Evolutionary conservation across 345 rosid species (phyloP).

Genomic region (Citrus sp.): DNA sequence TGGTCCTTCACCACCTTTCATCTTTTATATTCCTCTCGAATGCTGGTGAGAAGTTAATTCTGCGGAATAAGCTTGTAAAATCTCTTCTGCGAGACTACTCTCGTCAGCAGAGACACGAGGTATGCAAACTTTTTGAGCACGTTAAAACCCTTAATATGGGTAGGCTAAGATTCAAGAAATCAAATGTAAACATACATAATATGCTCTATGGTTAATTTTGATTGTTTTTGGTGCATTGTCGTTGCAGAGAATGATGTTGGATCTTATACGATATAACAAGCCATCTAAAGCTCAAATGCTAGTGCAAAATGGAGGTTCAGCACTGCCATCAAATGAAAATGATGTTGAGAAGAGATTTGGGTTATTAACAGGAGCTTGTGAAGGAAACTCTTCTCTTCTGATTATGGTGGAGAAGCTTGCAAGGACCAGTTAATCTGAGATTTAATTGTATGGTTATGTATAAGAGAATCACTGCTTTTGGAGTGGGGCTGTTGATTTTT

Average conservation of each 20-base stretch:
- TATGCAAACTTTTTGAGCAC: conserved; percentile 24
- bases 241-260: conserved; percentile 67
- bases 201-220: background rate
- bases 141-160: background rate
- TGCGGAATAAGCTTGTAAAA: conserved; percentile 57
- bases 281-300: conserved; percentile 6
- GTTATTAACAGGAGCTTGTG: conserved; percentile 56
- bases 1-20: conserved; percentile 68
- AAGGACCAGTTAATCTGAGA: background rate
- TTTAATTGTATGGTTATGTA: background rate
- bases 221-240: conserved; percentile 2
- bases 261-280: conserved; percentile 42
- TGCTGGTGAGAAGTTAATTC: conserved; percentile 23
- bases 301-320: conserved; percentile 24
- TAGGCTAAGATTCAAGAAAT: background rate
- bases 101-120: conserved; percentile 59
- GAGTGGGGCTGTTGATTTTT: background rate
- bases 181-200: background rate
- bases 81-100: conserved; percentile 72
- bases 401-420: conserved; percentile 54
- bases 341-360: conserved; percentile 35
- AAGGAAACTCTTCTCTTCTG: conserved; percentile 56
- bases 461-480: background rate
- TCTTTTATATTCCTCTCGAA: conserved; percentile 45
- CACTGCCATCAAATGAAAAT: background rate